phyloP scores from a whole-genome alignment of 2,329 filamentous ascomycete genomes.

The Neonectria neomacrospora region DNA sequence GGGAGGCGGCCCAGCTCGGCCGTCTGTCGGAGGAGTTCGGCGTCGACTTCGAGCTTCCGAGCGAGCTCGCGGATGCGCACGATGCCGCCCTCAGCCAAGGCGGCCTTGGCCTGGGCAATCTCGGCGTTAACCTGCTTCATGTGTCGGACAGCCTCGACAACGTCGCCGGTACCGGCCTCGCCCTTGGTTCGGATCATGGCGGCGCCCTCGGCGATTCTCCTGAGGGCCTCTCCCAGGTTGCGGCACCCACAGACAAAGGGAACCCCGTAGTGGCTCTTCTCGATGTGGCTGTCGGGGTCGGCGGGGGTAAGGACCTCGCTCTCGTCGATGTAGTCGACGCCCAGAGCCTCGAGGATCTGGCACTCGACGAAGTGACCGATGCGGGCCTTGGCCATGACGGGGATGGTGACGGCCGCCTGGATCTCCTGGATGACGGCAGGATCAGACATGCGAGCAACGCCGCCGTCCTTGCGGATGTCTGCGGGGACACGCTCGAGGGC shows the following conservation, averaged over 20 bases:
- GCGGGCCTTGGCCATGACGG: constrained; percentile 98
- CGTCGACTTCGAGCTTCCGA: constrained; percentile 83
- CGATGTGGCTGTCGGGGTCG: constrained; percentile 89
- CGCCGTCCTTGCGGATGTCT: constrained; percentile 91
- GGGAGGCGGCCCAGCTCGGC: constrained; percentile 88
- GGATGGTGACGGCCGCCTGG: constrained; percentile 93
- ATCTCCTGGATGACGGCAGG: constrained; percentile 95
- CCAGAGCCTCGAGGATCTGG: constrained; percentile 95
- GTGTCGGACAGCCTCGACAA: constrained; percentile 95
- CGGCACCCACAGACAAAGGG: constrained; percentile 98
- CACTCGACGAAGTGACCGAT: constrained; percentile 99
- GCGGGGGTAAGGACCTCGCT: constrained; percentile 97
- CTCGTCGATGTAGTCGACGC: constrained; percentile 98
- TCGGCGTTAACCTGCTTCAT: constrained; percentile 90
- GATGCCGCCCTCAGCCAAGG: constrained; percentile 68
- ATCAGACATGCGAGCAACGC: constrained; percentile 97
- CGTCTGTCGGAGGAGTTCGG: constrained; percentile 83
- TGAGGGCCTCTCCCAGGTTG: constrained; percentile 91
- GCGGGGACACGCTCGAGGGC: constrained; percentile 96
- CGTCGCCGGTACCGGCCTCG: constrained; percentile 95
- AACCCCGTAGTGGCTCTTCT: constrained; percentile 83
- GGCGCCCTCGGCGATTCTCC: constrained; percentile 90
- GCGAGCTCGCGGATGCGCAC: constrained; percentile 75
- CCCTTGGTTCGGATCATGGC: constrained; percentile 99
- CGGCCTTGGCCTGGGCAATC: constrained; percentile 82